phyloP scores from a whole-genome alignment of 257 asterid species.

The Solanum chiquidenum region DNA sequence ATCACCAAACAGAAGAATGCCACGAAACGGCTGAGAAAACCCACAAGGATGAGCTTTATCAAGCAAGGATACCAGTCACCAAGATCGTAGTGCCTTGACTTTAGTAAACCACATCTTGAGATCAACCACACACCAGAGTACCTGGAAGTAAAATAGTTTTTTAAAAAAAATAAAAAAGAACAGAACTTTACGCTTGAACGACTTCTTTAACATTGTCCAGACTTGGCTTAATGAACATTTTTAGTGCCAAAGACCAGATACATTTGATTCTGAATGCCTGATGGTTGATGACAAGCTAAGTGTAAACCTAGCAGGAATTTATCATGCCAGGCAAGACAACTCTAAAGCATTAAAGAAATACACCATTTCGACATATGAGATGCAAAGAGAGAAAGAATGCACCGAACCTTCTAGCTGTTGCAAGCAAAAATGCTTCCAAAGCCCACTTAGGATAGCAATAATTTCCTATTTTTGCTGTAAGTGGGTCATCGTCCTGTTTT shows the following conservation, averaged over 20 bases:
- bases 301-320: neutral
- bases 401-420: constrained; percentile 68
- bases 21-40: constrained; percentile 45
- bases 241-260: neutral
- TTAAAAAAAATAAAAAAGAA: neutral
- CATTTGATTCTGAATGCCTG: neutral
- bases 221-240: neutral
- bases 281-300: neutral
- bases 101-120: constrained; percentile 74
- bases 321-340: neutral
- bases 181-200: neutral
- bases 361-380: neutral
- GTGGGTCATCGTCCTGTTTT: constrained; percentile 45
- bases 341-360: neutral
- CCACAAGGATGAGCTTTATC: constrained; percentile 49
- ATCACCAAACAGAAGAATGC: constrained; percentile 73
- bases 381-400: neutral
- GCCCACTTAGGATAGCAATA: constrained; percentile 86
- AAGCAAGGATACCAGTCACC: constrained; percentile 49
- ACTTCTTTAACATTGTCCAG: neutral
- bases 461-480: constrained; percentile 31
- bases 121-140: constrained; percentile 92
- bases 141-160: constrained; percentile 30
- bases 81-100: constrained; percentile 39
- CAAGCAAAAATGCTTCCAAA: constrained; percentile 73